Evolutionary conservation across 495 filamentous ascomycete genomes (phyloP).

Genomic region (Stereocaulon alpinum): DNA sequence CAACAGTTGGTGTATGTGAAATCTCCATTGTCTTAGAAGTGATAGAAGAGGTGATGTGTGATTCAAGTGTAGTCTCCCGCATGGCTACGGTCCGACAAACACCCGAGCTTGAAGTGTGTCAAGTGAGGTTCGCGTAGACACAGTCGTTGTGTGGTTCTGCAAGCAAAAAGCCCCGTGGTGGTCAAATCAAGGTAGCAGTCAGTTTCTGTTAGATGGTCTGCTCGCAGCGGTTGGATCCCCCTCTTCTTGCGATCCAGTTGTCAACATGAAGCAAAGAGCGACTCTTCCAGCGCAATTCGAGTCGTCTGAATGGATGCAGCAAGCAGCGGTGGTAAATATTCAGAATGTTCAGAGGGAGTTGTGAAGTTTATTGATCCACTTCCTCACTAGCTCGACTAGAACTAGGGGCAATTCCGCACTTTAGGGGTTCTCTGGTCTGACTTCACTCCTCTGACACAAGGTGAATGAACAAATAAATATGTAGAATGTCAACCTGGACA

Average conservation of each 20-base stretch:
- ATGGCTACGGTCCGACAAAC: not conserved
- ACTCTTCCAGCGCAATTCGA: not conserved
- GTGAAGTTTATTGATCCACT: not conserved
- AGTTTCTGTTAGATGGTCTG: not conserved
- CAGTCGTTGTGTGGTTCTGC: not conserved
- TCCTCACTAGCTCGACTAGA: not conserved
- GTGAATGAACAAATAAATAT: not conserved
- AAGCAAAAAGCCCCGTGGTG: not conserved
- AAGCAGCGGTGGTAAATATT: not conserved
- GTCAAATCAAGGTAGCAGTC: not conserved
- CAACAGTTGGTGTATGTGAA: constrained; percentile 9
- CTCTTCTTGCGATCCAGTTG: not conserved
- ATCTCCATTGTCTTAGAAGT: constrained; percentile 5
- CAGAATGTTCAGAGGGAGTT: not conserved
- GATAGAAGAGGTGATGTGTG: not conserved
- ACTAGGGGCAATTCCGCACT: constrained; percentile 3
- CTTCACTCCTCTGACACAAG: no score
- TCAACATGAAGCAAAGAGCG: not conserved
- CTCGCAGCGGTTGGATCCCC: not conserved
- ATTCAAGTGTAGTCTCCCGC: not conserved
- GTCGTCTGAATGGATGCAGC: not conserved
- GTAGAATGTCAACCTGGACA: not conserved
- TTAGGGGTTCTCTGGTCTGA: not conserved
- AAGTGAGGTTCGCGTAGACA: not conserved
- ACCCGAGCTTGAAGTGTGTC: not conserved